These are phyloP conservation scores for Metarhizium anisopliae DNA, from an alignment of 2,329 filamentous ascomycete genomes.

Conservation along the genomic window DNA sequence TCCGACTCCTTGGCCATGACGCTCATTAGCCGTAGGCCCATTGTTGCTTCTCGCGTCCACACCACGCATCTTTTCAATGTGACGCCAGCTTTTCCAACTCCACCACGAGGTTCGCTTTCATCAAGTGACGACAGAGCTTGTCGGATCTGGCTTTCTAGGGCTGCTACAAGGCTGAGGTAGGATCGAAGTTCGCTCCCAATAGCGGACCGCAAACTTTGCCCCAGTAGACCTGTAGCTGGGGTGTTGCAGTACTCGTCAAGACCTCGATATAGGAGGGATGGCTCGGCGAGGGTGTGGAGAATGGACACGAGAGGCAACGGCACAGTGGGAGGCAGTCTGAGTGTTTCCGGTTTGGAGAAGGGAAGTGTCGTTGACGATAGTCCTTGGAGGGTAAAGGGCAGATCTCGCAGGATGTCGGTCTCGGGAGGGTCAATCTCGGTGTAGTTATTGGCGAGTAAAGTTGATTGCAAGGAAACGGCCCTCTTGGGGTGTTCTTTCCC, in stretches of 20 bases:
- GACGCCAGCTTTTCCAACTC: conserved; percentile 78
- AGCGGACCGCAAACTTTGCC: conserved; percentile 83
- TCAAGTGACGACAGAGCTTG: conserved; percentile 69
- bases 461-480: conserved; percentile 49
- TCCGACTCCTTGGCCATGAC: conserved; percentile 87
- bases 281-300: conserved; percentile 83
- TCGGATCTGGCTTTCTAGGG: conserved; percentile 84
- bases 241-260: conserved; percentile 76
- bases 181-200: conserved; percentile 77
- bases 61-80: conserved; percentile 93
- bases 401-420: conserved; percentile 60
- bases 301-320: conserved; percentile 80
- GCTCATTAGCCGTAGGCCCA: conserved; percentile 88
- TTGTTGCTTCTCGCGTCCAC: conserved; percentile 95
- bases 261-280: conserved; percentile 79
- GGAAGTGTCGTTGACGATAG: conserved; percentile 77
- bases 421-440: conserved; percentile 53
- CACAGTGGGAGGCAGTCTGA: conserved; percentile 70
- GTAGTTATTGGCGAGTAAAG: conserved; percentile 47
- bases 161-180: conserved; percentile 85
- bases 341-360: conserved; percentile 58
- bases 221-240: conserved; percentile 73
- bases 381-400: conserved; percentile 89
- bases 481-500: conserved; percentile 30
- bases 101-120: conserved; percentile 54